Base-by-base conservation (phyloP, 2,329 filamentous ascomycete species). In the Ophiostoma piceae region DNA sequence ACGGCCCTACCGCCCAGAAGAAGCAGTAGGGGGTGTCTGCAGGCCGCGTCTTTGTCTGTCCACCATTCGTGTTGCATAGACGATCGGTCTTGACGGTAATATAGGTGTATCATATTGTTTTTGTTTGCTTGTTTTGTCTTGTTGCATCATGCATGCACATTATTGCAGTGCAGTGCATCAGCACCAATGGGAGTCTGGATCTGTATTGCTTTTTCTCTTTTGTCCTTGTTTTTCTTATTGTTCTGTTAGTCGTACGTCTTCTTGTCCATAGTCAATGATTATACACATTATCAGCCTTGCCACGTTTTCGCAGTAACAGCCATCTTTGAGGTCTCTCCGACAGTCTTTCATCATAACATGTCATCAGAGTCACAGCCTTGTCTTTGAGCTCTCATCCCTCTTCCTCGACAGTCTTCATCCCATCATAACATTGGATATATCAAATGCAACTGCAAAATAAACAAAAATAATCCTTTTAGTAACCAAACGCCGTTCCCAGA, bases 1-100 rank as follows among this genome's bases (percentile, higher is more conserved):
- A 92, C 84, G 92, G 93, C 0, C 92, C 92, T n/a, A 84, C 88
- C 51, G 90, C 90, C 41, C 92, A 96, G 80, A 96, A 94, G 87
- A 96, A 92, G 82, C 85, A 89, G 80, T 8, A 57, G 51, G 75
- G 80, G 79, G 6, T 35, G 16, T 19, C 43, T 19, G 43, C 16
- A 7, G 41, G 6, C 11, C 43, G 43, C 16, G 43, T 47, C 22
- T 16, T 62, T 12, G 11, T 16, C 9, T 60, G 26, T 29, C 26
- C 26, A 29, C 26, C 26, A 1, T 29, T 22, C 6, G 39, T 41
- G 9, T 41, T 0, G 12, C 4, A 41, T 19, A 1, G 7, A n/a
- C 32, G 26, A 19, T 29, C 29, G 6, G 57, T 19, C 29, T 11
- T 29, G 51, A 12, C 26, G 51, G 51, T 57, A 57, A 57, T 57